Evolutionary conservation across 352 stramenopile species (phyloP).

Genomic region (Phytopythium helicoides): DNA sequence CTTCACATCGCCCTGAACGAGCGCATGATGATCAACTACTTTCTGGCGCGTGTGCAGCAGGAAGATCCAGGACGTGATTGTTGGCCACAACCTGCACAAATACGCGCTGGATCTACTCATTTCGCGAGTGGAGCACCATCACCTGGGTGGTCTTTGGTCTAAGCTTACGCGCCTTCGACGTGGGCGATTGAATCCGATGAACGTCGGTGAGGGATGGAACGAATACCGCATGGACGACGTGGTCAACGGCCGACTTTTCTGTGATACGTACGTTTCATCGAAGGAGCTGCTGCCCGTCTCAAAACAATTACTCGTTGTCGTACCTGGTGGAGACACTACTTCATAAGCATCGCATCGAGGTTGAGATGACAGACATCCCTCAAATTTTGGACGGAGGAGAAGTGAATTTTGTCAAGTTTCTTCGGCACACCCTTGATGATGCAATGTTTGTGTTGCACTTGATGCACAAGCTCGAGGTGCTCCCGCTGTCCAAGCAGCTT

Average conservation of each 20-base stretch:
- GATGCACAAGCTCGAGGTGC: conserved; percentile 97
- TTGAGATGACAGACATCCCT: conserved; percentile 96
- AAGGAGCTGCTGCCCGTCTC: conserved; percentile 97
- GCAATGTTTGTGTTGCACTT: conserved; percentile 96
- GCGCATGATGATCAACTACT: conserved; percentile 84
- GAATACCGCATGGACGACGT: conserved; percentile 87
- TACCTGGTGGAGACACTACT: conserved; percentile 94
- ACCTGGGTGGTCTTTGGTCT: conserved; percentile 81
- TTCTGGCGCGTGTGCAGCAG: conserved; percentile 89
- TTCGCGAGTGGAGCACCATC: conserved; percentile 91
- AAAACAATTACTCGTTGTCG: conserved; percentile 98
- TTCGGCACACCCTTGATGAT: conserved; percentile 95
- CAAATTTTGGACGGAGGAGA: conserved; percentile 87
- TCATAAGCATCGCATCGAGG: conserved; percentile 81
- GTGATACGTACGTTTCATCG: conserved; percentile 97
- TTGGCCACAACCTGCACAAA: conserved; percentile 98
- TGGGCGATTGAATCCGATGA: conserved; percentile 72
- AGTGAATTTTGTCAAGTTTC: conserved; percentile 92
- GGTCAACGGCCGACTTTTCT: conserved; percentile 95
- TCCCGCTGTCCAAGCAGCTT: conserved; percentile 98
- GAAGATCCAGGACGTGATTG: conserved; percentile 98
- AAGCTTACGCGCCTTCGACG: conserved; percentile 81
- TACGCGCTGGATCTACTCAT: conserved; percentile 99
- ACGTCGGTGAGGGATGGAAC: conserved; percentile 84
- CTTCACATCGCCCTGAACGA: conserved; percentile 80